These are phyloP conservation scores for Wilcoxina mikolae DNA, from an alignment of 495 filamentous ascomycete genomes.

Conservation along the genomic window DNA sequence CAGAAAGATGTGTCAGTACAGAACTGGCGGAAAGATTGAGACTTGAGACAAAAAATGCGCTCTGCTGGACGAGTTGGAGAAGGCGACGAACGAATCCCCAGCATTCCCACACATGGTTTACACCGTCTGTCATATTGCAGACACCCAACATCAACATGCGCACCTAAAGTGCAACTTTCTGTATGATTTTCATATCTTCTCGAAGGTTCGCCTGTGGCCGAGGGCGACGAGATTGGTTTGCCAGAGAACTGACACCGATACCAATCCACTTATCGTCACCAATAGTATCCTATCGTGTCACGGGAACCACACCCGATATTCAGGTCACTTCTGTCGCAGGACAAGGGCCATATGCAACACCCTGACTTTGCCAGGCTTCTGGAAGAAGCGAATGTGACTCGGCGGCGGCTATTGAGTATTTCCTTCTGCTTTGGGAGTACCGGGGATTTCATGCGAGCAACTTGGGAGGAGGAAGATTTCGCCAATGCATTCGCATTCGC, in stretches of 20 bases:
- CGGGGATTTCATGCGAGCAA: no score
- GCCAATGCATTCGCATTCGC: no score
- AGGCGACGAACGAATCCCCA: background rate
- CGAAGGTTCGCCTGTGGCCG: background rate
- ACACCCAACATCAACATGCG: background rate
- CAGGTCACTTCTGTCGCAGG: background rate
- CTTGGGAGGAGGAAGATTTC: no score
- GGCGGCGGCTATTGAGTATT: no score
- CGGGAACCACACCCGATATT: background rate
- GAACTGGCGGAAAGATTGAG: background rate
- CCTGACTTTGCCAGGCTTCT: background rate
- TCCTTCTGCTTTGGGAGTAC: no score
- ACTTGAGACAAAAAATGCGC: background rate
- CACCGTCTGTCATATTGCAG: background rate
- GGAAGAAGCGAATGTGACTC: background rate
- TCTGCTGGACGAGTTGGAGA: background rate
- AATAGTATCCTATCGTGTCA: background rate
- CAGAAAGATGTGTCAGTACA: background rate
- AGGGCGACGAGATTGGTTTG: background rate
- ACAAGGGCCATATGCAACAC: background rate
- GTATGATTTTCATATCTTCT: background rate
- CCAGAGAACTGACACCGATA: background rate
- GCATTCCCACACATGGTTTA: background rate
- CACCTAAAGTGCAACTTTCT: background rate
- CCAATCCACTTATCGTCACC: background rate